Conservation (phyloP, 1,139 yeast species). For the Debaryomyces sp. region DNA sequence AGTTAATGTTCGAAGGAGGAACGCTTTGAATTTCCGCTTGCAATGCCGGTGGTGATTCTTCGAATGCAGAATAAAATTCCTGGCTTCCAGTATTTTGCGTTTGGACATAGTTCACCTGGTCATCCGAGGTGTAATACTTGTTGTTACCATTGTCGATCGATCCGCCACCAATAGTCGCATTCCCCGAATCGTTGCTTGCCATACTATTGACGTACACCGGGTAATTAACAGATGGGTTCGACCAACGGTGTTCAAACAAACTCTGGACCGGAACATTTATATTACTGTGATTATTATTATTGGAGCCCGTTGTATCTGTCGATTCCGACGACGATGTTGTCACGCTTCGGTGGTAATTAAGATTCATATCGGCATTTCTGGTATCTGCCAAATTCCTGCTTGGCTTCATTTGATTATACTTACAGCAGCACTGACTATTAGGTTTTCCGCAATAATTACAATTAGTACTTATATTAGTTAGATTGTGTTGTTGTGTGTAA, state of each 20-base stretch:
- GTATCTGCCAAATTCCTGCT: neutral
- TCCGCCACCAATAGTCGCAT: neutral
- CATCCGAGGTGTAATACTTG: neutral
- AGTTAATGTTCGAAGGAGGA: neutral
- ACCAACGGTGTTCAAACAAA: constrained; percentile 1
- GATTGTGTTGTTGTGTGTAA: constrained; percentile 1
- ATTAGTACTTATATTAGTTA: neutral
- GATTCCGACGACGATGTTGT: neutral
- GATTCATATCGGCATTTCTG: neutral
- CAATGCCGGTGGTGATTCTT: neutral
- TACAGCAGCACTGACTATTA: neutral
- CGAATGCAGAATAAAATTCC: constrained; percentile 1
- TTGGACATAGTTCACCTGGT: neutral
- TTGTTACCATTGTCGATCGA: neutral
- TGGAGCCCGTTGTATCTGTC: neutral
- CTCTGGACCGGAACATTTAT: neutral
- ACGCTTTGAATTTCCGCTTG: neutral
- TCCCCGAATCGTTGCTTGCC: neutral
- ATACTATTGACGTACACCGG: neutral
- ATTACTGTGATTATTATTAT: neutral
- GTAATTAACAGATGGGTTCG: neutral
- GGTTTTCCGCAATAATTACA: neutral
- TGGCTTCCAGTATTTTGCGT: neutral
- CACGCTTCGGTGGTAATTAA: neutral
- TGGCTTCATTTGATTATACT: constrained; percentile 3